These are phyloP conservation scores for Lyophyllum semitale DNA, from an alignment of 768 basidiomycete species.

Conservation along the genomic window DNA sequence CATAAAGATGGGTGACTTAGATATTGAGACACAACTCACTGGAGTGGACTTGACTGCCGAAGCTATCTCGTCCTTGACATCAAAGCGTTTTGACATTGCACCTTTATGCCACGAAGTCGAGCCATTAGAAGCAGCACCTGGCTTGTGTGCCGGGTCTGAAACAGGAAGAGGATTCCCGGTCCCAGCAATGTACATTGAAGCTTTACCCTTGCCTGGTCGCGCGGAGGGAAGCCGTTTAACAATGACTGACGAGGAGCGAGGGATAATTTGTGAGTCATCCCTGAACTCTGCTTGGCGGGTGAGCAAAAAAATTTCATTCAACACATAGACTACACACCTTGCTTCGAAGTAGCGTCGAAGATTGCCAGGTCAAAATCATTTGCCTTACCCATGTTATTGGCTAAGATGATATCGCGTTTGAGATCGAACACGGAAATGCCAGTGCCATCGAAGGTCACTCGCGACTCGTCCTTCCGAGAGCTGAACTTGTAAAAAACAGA, in stretches of 20 bases:
- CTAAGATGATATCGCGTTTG: slow-evolving; percentile 97
- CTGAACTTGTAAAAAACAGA: slow-evolving; percentile 99
- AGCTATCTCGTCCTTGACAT: slow-evolving; percentile 70
- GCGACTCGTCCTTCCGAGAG: slow-evolving; percentile 91
- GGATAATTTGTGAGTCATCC: slow-evolving; percentile 90
- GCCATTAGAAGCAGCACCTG: slow-evolving; percentile 32
- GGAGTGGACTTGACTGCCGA: slow-evolving; percentile 34
- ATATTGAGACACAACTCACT: slow-evolving; percentile 21
- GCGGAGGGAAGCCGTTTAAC: slow-evolving; percentile 87
- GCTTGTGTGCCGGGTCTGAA: slow-evolving; percentile 47
- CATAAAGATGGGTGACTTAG: slow-evolving; percentile 4
- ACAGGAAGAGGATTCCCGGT: slow-evolving; percentile 42
- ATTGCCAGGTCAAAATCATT: slow-evolving; percentile 95
- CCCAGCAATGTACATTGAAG: slow-evolving; percentile 71
- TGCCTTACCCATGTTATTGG: slow-evolving; percentile 94
- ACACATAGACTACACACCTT: slow-evolving; percentile 60
- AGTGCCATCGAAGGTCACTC: slow-evolving; percentile 97
- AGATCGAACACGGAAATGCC: slow-evolving; percentile 99
- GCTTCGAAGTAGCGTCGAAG: slow-evolving; percentile 80
- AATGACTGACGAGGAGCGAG: slow-evolving; percentile 91
- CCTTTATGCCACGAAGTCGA: slow-evolving; percentile 63
- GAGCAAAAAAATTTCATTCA: neutral
- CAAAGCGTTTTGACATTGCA: slow-evolving; percentile 88
- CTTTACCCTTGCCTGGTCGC: slow-evolving; percentile 82
- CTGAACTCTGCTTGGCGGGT: slow-evolving; percentile 65